Conservation (phyloP, 768 basidiomycete species). For the Boletus fagicola region DNA sequence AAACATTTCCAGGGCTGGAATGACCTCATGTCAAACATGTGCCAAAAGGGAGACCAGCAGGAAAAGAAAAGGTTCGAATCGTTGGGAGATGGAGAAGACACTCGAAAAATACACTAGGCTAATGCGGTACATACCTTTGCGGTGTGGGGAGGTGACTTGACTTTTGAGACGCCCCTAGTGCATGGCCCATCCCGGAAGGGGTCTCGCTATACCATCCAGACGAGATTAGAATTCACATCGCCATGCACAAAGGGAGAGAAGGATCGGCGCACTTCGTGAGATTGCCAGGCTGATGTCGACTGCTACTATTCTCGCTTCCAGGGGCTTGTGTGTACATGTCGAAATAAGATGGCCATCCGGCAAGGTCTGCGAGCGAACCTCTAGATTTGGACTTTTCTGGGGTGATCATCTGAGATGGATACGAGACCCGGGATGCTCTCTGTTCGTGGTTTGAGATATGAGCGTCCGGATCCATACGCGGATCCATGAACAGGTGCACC, state of each 20-base stretch:
- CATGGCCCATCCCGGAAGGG: constrained; percentile 3
- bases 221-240: not conserved
- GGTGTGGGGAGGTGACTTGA: constrained; percentile 31
- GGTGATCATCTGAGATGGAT: constrained; percentile 11
- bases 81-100: not conserved
- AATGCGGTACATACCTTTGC: constrained; percentile 24
- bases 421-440: constrained; percentile 1
- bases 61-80: not conserved
- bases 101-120: not conserved
- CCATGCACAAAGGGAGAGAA: not conserved
- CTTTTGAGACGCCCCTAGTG: constrained; percentile 12
- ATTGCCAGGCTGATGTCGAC: constrained; percentile 7
- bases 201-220: constrained; percentile 5
- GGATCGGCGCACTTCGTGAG: constrained; percentile 15
- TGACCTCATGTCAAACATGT: constrained; percentile 12
- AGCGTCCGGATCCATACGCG: not conserved
- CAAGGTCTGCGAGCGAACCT: constrained; percentile 12
- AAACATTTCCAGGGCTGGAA: constrained; percentile 35
- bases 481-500: constrained; percentile 10
- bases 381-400: constrained; percentile 11
- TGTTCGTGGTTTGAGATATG: constrained; percentile 4
- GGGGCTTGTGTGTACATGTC: constrained; percentile 15
- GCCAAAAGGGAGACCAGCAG: not conserved
- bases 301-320: constrained; percentile 10
- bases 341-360: constrained; percentile 18